Evolutionary conservation across 202 grass and related monocot species (phyloP), one percentile per base, ranked within the genome.

Genomic region (Sporobolus alterniflorus): DNA sequence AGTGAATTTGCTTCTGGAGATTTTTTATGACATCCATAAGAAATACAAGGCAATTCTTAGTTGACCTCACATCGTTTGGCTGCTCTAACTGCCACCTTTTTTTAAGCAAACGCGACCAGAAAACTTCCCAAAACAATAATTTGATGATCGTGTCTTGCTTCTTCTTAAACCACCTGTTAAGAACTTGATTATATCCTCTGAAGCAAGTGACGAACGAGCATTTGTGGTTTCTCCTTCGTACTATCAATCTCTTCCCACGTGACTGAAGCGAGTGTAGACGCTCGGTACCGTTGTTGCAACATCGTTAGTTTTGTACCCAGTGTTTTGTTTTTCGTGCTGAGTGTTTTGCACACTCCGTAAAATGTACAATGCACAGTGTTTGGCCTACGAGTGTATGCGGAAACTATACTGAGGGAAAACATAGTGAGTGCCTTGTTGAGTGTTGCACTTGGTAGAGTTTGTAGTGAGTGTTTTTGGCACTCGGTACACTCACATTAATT

Each of bases 111-210:
- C 96, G 90, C 20, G 96, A 92, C 96, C 96, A 98, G 42, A 98
- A 75, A 41, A 90, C 92, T 90, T 98, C 96, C 96, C 96, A 95
- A 63, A 98, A 98, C 95, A 77, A 88, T 98, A 90, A 61, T 98
- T 95, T 61, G 92, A 88, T 74, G 92, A 88, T 74, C 71, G 85
- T 80, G 90, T 88, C 69, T 98, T 98, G 74, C 96, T 98, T 89
- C 87, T 78, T 76, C 96, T 90, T 64, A 93, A 93, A 88, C 90
- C 92, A 84, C 96, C 96, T 51, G 93, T 98, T 81, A 98, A 90
- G 79, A 93, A 91, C 78, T 93, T 98, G 69, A 95, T 93, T 81
- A 98, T 98, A 73, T 98, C 95, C 66, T 71, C 75, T 32, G 85
- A 81, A 73, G 84, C 71, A 44, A 98, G 95, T 24, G 80, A 91